Evolutionary conservation across 441 rosid species (phyloP), one percentile per base, ranked within the genome.

Genomic region (Biscutella laevigata): DNA sequence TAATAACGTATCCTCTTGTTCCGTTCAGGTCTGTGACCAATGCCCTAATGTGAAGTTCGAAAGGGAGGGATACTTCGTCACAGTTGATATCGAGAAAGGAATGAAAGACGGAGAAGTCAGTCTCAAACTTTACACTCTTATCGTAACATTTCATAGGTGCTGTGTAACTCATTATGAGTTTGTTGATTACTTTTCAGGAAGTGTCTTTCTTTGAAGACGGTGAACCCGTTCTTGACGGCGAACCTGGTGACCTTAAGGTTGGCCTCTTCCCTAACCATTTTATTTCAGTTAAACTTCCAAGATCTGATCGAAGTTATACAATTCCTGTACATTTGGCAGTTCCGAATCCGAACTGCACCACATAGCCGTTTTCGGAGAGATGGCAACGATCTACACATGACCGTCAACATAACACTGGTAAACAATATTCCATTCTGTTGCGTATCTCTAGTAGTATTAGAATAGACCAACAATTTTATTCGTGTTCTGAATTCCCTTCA

Each of bases 51-150:
- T 92, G 60, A 86, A 86, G 66, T 81, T 48, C 68, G 97, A 61
- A 60, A 65, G 97, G 6, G 97, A 92, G 51, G 95, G 99, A 45
- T 79, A 84, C 62, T 76, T 67, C 45, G 55, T 92, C 64, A 82
- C 95, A 6, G 90, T 92, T 60, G 97, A 88, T 72, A 84, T 92
- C 9, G 96, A 92, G 77, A 92, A 81, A 74, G 97, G 99, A 62
- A 88, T 92, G 97, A 79, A 82, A 76, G 95, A 88, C 69, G 97
- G 97, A 49, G 85, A 92, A 54, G 98, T 92, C 79, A 79, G 84
- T 49, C 47, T 57, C 25, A 42, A 30, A 34, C 24, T 39, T 27
- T 19, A 56, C 26, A 3, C 3, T 3, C 44, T 37, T 26, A 12
- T 11, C 15, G 33, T 8, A 16, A 40, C 48, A 11, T 15, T 21